Conservation (phyloP, 768 basidiomycete genomes). For the Leccinum variicolor region DNA sequence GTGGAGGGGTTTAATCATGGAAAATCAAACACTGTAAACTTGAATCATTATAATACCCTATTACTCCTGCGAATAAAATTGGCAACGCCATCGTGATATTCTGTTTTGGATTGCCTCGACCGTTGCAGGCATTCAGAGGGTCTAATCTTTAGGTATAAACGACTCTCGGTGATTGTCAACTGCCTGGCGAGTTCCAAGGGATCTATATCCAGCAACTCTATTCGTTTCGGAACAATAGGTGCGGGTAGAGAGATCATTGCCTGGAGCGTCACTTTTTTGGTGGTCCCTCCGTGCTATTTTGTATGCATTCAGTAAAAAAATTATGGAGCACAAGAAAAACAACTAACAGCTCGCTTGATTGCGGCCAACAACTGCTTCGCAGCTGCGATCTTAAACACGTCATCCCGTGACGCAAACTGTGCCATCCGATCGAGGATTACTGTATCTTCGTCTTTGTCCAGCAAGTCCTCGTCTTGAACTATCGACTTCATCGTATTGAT, state of each 20-base stretch:
- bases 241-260: slow-evolving; percentile 42
- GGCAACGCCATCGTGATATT: slow-evolving; percentile 49
- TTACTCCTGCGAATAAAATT: slow-evolving; percentile 59
- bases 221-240: slow-evolving; percentile 45
- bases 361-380: slow-evolving; percentile 48
- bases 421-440: slow-evolving; percentile 52
- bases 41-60: slow-evolving; percentile 37
- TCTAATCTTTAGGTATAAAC: slow-evolving; percentile 55
- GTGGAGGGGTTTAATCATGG: neutral
- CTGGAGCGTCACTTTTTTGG: slow-evolving; percentile 33
- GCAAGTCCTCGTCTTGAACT: slow-evolving; percentile 50
- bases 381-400: slow-evolving; percentile 38
- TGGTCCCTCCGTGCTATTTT: slow-evolving; percentile 31
- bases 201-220: slow-evolving; percentile 59
- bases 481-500: slow-evolving; percentile 62
- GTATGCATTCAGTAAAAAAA: neutral
- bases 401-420: slow-evolving; percentile 46
- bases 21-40: neutral
- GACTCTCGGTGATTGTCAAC: slow-evolving; percentile 61
- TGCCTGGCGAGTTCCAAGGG: slow-evolving; percentile 65
- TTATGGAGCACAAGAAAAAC: neutral
- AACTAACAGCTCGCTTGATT: slow-evolving; percentile 50
- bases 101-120: slow-evolving; percentile 44
- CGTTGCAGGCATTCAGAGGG: slow-evolving; percentile 60
- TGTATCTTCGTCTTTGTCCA: slow-evolving; percentile 54